A percentile compares a stretch with the other conserved stretches of the same genome.
Evolutionary conservation across 2,329 filamentous ascomycete genomes (phyloP).

Genomic region (Cryoendolithus antarcticus): DNA sequence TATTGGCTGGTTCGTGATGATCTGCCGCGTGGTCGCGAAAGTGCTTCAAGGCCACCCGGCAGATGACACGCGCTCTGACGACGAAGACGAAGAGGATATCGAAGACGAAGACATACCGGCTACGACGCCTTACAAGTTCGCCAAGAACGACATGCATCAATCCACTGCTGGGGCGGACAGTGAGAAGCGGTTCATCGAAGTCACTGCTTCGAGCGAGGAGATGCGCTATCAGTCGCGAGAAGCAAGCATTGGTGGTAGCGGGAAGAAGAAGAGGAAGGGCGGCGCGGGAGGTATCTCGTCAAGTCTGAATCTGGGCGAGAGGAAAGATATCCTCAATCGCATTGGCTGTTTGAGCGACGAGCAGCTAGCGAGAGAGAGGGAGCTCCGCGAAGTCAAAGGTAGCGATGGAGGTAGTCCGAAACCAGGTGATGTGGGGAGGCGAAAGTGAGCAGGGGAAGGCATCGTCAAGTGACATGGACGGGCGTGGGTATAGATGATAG

Average conservation of each 20-base stretch:
- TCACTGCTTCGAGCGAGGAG: conserved; percentile 66
- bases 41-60: conserved; percentile 66
- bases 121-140: conserved; percentile 5
- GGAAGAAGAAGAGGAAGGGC: conserved; percentile 31
- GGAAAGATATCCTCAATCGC: conserved; percentile 67
- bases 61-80: conserved; percentile 79
- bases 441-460: too few species aligned
- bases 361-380: conserved; percentile 21
- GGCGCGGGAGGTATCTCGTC: conserved; percentile 40
- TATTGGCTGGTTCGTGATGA: conserved; percentile 81
- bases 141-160: conserved; percentile 1
- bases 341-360: conserved; percentile 52
- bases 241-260: conserved; percentile 10
- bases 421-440: neutral
- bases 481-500: too few species aligned
- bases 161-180: conserved; percentile 1
- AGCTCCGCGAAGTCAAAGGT: conserved; percentile 15
- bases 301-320: conserved; percentile 48
- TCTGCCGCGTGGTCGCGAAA: conserved; percentile 66
- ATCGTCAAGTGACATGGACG: too few species aligned
- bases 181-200: conserved; percentile 35
- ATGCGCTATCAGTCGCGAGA: conserved; percentile 24
- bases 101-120: conserved; percentile 28
- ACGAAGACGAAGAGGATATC: conserved; percentile 58
- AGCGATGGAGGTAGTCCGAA: neutral